A percentile compares a stretch with the other conserved stretches of the same genome.
Evolutionary conservation across 2,329 filamentous ascomycete species (phyloP).

Genomic region (Purpureocillium takamizusanense): DNA sequence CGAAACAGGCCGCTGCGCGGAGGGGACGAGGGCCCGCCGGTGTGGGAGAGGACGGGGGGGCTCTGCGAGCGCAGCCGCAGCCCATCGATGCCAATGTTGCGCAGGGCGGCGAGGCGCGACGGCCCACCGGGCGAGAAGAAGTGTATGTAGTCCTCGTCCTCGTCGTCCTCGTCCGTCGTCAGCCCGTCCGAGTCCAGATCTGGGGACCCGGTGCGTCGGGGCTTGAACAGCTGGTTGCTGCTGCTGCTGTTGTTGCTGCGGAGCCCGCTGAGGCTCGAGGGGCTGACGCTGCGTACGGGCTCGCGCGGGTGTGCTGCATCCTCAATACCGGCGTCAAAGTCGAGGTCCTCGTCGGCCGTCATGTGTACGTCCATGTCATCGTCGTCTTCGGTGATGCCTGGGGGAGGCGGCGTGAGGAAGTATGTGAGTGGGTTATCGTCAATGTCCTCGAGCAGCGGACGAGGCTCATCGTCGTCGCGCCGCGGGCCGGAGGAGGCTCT

Average conservation of each 20-base stretch:
- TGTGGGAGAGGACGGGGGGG: conserved; percentile 19
- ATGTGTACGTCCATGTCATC: no score
- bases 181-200: conserved; percentile 32
- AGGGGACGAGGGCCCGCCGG: conserved; percentile 6
- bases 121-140: conserved; percentile 31
- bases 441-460: no score
- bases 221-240: no score
- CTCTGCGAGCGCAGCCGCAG: conserved; percentile 19
- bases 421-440: no score
- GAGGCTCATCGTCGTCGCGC: no score
- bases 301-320: conserved; percentile 33
- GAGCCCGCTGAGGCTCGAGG: conserved; percentile 44
- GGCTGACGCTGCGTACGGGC: conserved; percentile 45
- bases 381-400: conserved; percentile 36
- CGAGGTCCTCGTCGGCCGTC: conserved; percentile 33
- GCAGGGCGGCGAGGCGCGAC: conserved; percentile 31
- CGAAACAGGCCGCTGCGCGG: conserved; percentile 3
- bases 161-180: conserved; percentile 35
- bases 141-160: conserved; percentile 42
- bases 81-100: conserved; percentile 30
- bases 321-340: conserved; percentile 51
- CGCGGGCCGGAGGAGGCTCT: conserved; percentile 15
- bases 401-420: conserved; percentile 16
- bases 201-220: conserved; percentile 25
- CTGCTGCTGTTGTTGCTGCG: no score